Conservation (phyloP, 257 asterid species). For the Solanum boliviense region DNA sequence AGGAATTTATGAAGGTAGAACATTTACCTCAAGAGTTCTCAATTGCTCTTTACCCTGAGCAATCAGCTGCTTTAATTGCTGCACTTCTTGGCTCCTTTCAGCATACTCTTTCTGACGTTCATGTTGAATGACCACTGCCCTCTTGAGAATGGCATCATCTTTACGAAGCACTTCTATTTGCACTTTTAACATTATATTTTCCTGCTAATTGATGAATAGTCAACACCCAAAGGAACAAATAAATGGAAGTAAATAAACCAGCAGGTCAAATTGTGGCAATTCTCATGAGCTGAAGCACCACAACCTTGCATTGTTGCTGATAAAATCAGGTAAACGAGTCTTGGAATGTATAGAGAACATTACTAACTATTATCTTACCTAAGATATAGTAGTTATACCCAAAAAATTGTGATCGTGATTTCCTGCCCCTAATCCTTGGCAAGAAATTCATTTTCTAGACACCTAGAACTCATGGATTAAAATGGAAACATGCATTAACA, state of each 20-base stretch:
- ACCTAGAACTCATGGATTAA: neutral
- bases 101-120: conserved; percentile 78
- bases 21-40: conserved; percentile 62
- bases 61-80: conserved; percentile 58
- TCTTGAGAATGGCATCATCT: conserved; percentile 66
- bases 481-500: neutral
- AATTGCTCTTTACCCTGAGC: conserved; percentile 57
- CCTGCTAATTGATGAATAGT: conserved; percentile 25
- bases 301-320: neutral
- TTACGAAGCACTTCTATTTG: conserved; percentile 42
- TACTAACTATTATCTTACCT: neutral
- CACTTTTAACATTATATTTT: conserved; percentile 52
- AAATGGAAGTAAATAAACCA: neutral
- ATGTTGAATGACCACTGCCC: conserved; percentile 74
- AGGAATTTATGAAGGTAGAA: neutral
- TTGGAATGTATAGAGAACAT: neutral
- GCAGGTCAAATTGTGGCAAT: neutral
- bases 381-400: neutral
- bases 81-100: conserved; percentile 51
- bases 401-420: neutral
- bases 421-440: neutral
- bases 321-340: neutral
- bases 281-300: neutral
- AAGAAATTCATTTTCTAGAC: neutral
- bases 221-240: neutral